Evolutionary conservation across 805 yeast species (phyloP).

Genomic region (Metschnikowia shivogae): DNA sequence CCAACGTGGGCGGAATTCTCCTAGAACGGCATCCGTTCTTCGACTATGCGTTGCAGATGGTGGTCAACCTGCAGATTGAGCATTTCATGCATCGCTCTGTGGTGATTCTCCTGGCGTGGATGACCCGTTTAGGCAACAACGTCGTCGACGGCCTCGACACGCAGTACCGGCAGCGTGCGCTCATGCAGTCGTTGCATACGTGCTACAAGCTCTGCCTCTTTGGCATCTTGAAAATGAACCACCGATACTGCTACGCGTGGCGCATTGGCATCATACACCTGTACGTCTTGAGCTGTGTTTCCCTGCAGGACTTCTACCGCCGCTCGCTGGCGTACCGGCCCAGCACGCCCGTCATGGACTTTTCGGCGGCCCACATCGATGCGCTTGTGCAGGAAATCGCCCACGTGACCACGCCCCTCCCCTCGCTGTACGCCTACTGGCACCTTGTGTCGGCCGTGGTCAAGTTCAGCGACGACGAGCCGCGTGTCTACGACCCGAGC

Average conservation of each 20-base stretch:
- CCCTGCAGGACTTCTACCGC: slow-evolving; percentile 12
- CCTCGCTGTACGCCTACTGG: slow-evolving; percentile 3
- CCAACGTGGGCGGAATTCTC: slow-evolving; percentile 9
- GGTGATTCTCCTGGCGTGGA: slow-evolving; percentile 7
- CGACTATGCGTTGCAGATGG: slow-evolving; percentile 10
- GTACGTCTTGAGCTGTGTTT: slow-evolving; percentile 11
- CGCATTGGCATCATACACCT: slow-evolving; percentile 16
- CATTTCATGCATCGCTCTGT: slow-evolving; percentile 14
- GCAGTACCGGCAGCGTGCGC: slow-evolving; percentile 4
- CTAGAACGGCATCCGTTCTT: slow-evolving; percentile 8
- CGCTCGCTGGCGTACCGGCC: background rate
- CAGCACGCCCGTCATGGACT: background rate
- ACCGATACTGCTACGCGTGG: slow-evolving; percentile 20
- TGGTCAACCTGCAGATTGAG: slow-evolving; percentile 11
- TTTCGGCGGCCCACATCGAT: background rate
- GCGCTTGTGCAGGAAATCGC: background rate
- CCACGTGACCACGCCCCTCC: background rate
- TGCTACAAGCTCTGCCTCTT: slow-evolving; percentile 10
- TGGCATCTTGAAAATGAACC: slow-evolving; percentile 14
- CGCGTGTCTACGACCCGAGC: slow-evolving; percentile 7
- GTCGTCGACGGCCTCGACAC: slow-evolving; percentile 2
- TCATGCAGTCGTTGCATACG: slow-evolving; percentile 8
- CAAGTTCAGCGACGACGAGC: slow-evolving; percentile 6
- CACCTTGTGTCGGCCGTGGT: slow-evolving; percentile 10
- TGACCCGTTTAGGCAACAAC: slow-evolving; percentile 10